A percentile compares a stretch with the other conserved stretches of the same genome.
Conservation (phyloP, 2,329 filamentous ascomycete genomes). For the Cladophialophora exuberans region DNA sequence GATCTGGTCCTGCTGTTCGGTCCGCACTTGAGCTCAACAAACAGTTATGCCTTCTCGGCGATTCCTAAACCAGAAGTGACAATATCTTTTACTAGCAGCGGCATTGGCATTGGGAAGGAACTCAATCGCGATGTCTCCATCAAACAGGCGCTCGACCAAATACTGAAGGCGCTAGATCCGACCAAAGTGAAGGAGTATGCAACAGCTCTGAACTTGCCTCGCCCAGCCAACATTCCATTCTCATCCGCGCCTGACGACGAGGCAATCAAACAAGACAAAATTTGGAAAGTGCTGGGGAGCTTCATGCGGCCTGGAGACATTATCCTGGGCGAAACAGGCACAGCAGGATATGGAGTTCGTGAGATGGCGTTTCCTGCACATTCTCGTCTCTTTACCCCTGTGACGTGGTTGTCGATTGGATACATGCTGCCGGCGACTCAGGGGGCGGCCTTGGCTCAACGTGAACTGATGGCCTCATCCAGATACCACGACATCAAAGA, state of each 20-base stretch:
- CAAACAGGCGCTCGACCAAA: background rate
- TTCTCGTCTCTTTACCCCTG: conserved; percentile 52
- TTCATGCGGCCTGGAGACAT: conserved; percentile 58
- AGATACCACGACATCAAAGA: conserved; percentile 34
- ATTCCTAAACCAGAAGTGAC: conserved; percentile 40
- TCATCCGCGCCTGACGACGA: background rate
- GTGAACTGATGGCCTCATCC: conserved; percentile 43
- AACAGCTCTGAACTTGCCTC: background rate
- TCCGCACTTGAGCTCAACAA: conserved; percentile 51
- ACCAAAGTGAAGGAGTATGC: background rate
- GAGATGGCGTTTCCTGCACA: conserved; percentile 54
- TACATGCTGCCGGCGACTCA: conserved; percentile 63
- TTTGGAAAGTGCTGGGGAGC: conserved; percentile 53
- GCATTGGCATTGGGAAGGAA: conserved; percentile 36
- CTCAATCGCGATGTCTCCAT: background rate
- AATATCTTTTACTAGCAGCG: conserved; percentile 40
- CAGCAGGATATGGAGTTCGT: conserved; percentile 57
- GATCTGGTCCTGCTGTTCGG: conserved; percentile 54
- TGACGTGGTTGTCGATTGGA: conserved; percentile 63
- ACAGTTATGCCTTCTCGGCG: conserved; percentile 45
- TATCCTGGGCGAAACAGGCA: conserved; percentile 61
- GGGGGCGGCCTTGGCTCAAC: conserved; percentile 60
- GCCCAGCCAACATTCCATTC: background rate
- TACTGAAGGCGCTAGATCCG: background rate
- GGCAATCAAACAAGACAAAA: conserved; percentile 21